Evolutionary conservation across 495 filamentous ascomycete species (phyloP), one percentile per base, ranked within the genome.

Genomic region (Aspergillus saccharolyticus): DNA sequence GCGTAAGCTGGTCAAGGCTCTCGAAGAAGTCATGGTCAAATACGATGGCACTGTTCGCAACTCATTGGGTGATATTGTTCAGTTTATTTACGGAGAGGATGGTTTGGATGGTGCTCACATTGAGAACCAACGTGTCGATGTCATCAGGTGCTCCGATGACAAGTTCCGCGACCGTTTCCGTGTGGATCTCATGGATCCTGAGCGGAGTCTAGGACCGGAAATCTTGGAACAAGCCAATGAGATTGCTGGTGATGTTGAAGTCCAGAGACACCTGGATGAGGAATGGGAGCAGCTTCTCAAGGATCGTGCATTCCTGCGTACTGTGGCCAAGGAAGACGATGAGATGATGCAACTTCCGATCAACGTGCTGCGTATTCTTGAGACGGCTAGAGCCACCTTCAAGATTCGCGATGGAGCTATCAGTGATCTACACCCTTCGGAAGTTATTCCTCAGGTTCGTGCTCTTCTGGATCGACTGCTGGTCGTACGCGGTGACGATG

Each of bases 21-120:
- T 99, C 20, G 94, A 99, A 78, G 94, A 99, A 67, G 90, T 97
- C 18, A 95, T 91, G 83, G 90, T 91, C 33, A 95, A 94, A 68
- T 99, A 99, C 68, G 94, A 99, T 69, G 92, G 93, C 44, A 99
- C 94, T 14, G 90, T 99, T 18, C 87, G 94, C 18, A 97, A 99
- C 71, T 97, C 95, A 24, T 80, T 97, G 33, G 93, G 93, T 33
- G 94, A 97, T 69, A 89, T 99, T 62, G 89, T 99, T 52, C 93
- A 99, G 71, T 97, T 97, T 74, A 79, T 96, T 52, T 99, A 99
- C 59, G 94, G 94, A 61, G 95, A 99, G 70, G 94, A 99, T 70
- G 94, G 94, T 62, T 81, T 97, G 5, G 94, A 99, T 66, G 94
- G 87, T 66, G 84, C 85, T 47, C 80, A 84, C 61, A 97, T 99